Evolutionary conservation across 306 rosid species (phyloP).

Genomic region (Cyclanthera cordifolia): DNA sequence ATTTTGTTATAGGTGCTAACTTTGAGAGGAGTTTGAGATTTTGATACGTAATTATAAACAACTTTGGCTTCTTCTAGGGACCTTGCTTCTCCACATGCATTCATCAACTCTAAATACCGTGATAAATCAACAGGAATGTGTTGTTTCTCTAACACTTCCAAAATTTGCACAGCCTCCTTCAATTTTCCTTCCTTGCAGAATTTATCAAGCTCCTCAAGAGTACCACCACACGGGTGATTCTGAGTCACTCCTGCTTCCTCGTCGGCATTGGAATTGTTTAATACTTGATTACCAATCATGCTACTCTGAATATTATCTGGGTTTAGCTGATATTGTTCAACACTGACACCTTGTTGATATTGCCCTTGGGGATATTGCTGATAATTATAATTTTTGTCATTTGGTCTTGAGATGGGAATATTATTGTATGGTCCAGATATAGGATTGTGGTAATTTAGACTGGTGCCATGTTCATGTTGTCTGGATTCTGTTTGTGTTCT

Average conservation of each 20-base stretch:
- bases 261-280: slow-evolving; percentile 20
- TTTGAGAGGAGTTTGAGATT: slow-evolving; percentile 33
- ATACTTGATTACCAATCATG: slow-evolving; percentile 20
- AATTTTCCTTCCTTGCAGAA: slow-evolving; percentile 55
- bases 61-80: slow-evolving; percentile 53
- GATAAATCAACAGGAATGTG: slow-evolving; percentile 39
- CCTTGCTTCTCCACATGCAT: slow-evolving; percentile 44
- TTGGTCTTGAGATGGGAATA: background rate
- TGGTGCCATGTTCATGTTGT: slow-evolving; percentile 5
- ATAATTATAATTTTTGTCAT: slow-evolving; percentile 3
- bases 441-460: background rate
- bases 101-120: slow-evolving; percentile 34
- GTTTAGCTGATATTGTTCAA: slow-evolving; percentile 24
- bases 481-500: slow-evolving; percentile 15
- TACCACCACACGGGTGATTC: slow-evolving; percentile 22
- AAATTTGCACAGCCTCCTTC: slow-evolving; percentile 59
- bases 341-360: slow-evolving; percentile 21
- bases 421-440: slow-evolving; percentile 12
- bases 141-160: slow-evolving; percentile 33
- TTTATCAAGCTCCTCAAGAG: slow-evolving; percentile 46
- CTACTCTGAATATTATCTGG: slow-evolving; percentile 21
- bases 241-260: slow-evolving; percentile 21
- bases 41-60: slow-evolving; percentile 31
- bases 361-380: slow-evolving; percentile 16
- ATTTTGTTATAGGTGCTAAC: slow-evolving; percentile 55